phyloP scores from a whole-genome alignment of 805 yeast genomes.

The Zygotorulaspora chibaensis region DNA sequence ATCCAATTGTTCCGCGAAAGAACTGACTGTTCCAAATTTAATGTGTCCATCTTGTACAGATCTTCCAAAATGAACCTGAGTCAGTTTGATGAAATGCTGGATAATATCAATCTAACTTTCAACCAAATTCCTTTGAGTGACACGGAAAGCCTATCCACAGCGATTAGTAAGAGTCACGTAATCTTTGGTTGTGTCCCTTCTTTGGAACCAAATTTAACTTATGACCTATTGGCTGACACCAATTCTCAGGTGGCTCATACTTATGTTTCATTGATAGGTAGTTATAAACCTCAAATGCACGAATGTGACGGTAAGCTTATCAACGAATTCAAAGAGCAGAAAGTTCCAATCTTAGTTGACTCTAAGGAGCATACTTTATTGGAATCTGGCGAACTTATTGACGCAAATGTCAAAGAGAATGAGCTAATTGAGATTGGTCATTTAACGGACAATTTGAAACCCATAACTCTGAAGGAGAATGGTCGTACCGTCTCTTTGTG shows the following conservation, averaged over 20 bases:
- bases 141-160: conserved; percentile 16
- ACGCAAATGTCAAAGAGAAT: conserved; percentile 37
- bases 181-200: conserved; percentile 62
- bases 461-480: conserved; percentile 12
- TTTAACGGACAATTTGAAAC: conserved; percentile 20
- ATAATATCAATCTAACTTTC: conserved; percentile 34
- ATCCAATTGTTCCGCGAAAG: conserved; percentile 8
- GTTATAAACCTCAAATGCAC: conserved; percentile 63
- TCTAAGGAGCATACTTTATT: conserved; percentile 50
- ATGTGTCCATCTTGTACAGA: conserved; percentile 40
- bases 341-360: conserved; percentile 52
- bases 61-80: conserved; percentile 40
- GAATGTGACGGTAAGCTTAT: conserved; percentile 51
- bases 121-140: conserved; percentile 28
- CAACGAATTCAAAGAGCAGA: conserved; percentile 30
- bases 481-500: conserved; percentile 39
- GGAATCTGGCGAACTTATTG: conserved; percentile 65
- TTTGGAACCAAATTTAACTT: conserved; percentile 43
- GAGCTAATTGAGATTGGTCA: conserved; percentile 48
- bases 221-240: conserved; percentile 27
- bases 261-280: conserved; percentile 59
- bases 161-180: conserved; percentile 40
- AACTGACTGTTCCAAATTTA: conserved; percentile 26
- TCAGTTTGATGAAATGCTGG: conserved; percentile 41
- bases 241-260: conserved; percentile 22